Base-by-base conservation (phyloP, 139 green algal species). In the Chloropicon primus region DNA sequence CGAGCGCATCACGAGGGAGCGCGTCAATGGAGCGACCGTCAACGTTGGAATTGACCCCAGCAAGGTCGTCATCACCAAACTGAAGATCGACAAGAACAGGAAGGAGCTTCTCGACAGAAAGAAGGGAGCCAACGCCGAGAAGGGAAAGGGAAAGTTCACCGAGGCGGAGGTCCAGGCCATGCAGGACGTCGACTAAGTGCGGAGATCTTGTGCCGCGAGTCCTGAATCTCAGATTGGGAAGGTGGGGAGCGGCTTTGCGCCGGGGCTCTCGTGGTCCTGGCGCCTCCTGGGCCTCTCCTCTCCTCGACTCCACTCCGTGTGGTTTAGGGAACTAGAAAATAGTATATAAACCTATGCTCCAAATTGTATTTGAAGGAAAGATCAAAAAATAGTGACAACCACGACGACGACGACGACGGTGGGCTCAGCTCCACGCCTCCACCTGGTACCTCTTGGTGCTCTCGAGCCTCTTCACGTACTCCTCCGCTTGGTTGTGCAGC, bases 21-120 rank as follows among this genome's bases (percentile, higher is more conserved):
- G 98, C 91, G 92, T 96, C 81, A 99, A 98, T 87, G 95, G 94
- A 53, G 91, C 92, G 62, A 94, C 92, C 41, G 94, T 98, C 72
- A 91, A 94, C 80, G 94, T 98, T 25, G 96, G 96, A 77, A 87
- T 99, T 54, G 92, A 98, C 85, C 91, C 96, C 82, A 96, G 89
- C 85, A 99, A 99, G 92, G 89, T 95, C 23, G 78, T 97, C 72
- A 94, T 99, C 85, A 99, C 93, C 74, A 99, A 99, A 90, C 85
- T 99, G 28, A 98, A 99, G 91, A 81, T 99, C 26, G 96, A 99
- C 89, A 98, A 98, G 89, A 93, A 99, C 88, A 72, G 84, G 28
- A 90, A 89, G 78, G 85, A 80, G 3, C 83, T 99, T 72, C 86
- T 99, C 26, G 94, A 97, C 77, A 86, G 95, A 79, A 97, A 97